A percentile compares a stretch with the other conserved stretches of the same genome.
Evolutionary conservation across 345 rosid genomes (phyloP).

Genomic region (Angophora floribunda): DNA sequence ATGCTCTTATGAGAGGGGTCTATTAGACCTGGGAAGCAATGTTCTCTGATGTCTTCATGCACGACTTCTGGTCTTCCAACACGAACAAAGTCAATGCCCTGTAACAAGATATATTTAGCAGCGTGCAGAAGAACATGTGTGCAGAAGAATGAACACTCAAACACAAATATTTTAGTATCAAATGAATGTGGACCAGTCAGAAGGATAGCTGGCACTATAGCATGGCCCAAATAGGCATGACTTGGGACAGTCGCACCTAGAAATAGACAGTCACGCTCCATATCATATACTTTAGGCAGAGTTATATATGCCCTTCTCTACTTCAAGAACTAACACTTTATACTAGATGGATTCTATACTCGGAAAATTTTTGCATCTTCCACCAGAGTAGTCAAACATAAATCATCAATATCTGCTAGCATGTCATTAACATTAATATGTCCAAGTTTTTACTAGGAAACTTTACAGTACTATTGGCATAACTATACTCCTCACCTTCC

Average conservation of each 20-base stretch:
- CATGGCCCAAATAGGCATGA: not conserved
- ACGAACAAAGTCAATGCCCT: constrained; percentile 85
- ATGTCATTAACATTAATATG: not conserved
- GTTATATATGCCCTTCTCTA: not conserved
- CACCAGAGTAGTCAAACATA: not conserved
- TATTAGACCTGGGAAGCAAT: constrained; percentile 67
- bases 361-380: not conserved
- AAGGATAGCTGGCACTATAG: not conserved
- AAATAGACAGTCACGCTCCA: not conserved
- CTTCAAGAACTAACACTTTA: not conserved
- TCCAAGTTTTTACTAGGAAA: not conserved
- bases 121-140: not conserved
- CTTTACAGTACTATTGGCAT: not conserved
- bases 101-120: not conserved
- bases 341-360: not conserved
- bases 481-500: not conserved
- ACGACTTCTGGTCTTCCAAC: constrained; percentile 87
- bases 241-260: not conserved
- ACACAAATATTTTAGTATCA: not conserved
- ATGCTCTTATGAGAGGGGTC: not conserved
- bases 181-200: not conserved
- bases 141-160: not conserved
- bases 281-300: not conserved
- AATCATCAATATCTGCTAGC: not conserved
- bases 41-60: constrained; percentile 63